These are phyloP conservation scores for Acephala macrosclerotiorum DNA, from an alignment of 2,329 filamentous ascomycete species.

Conservation along the genomic window DNA sequence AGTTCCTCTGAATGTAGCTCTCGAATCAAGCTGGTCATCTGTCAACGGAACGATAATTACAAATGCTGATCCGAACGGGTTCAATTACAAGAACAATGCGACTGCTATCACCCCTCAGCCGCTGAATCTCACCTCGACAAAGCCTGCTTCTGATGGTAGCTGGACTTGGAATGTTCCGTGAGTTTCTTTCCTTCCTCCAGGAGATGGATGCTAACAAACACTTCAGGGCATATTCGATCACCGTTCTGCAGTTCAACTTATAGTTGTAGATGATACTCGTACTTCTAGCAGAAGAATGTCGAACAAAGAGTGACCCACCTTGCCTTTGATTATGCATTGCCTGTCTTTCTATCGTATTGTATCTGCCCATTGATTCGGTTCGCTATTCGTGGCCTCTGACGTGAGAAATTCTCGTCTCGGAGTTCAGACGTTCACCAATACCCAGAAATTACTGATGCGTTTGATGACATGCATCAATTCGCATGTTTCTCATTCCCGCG, in stretches of 20 bases:
- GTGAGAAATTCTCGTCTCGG: too few relatives aligned
- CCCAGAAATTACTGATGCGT: too few relatives aligned
- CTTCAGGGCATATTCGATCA: conserved; percentile 31
- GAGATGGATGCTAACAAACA: conserved; percentile 1
- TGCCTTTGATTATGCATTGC: too few relatives aligned
- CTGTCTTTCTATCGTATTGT: too few relatives aligned
- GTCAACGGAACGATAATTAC: conserved; percentile 36
- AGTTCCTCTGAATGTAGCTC: conserved; percentile 23
- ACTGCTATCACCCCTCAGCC: conserved; percentile 29
- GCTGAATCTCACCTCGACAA: conserved; percentile 26
- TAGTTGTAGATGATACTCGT: conserved; percentile 11
- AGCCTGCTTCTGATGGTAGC: conserved; percentile 18
- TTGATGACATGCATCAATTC: too few relatives aligned
- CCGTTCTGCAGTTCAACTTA: conserved; percentile 33
- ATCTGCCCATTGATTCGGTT: too few relatives aligned
- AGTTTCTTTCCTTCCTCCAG: conserved; percentile 10
- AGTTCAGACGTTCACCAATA: too few relatives aligned
- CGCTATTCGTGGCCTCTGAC: too few relatives aligned
- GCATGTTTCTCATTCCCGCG: too few relatives aligned
- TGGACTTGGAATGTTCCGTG: conserved; percentile 36
- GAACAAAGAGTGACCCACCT: too few relatives aligned
- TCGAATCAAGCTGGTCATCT: conserved; percentile 28
- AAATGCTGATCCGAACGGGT: conserved; percentile 28
- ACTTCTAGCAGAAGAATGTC: too few relatives aligned
- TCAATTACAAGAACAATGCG: conserved; percentile 35